Evolutionary conservation across 352 stramenopile genomes (phyloP).

Genomic region (Pythium vanterpoolii): DNA sequence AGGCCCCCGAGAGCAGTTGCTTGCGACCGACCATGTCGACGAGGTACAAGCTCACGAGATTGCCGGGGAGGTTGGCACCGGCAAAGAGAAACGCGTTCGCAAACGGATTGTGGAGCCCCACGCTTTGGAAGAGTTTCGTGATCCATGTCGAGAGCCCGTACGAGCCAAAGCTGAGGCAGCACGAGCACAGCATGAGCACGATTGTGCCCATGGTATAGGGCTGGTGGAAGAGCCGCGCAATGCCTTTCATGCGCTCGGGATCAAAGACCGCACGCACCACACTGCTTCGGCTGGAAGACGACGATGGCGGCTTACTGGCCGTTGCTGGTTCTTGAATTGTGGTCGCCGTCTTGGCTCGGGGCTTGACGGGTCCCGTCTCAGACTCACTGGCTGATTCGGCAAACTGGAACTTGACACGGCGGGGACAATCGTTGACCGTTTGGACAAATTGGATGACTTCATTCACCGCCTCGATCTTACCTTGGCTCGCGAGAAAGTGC

Average conservation of each 20-base stretch:
- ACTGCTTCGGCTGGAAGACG: conserved; percentile 40
- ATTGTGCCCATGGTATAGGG: conserved; percentile 44
- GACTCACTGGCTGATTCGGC: conserved; percentile 45
- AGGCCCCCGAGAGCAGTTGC: conserved; percentile 55
- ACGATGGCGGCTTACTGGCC: too few species aligned
- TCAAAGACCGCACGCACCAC: conserved; percentile 66
- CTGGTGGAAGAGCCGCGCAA: conserved; percentile 46
- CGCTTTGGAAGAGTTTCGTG: conserved; percentile 88
- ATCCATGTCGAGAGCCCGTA: conserved; percentile 95
- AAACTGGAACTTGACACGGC: conserved; percentile 69
- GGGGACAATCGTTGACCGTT: conserved; percentile 35
- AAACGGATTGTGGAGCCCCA: conserved; percentile 87
- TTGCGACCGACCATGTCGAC: conserved; percentile 73
- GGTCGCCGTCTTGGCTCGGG: background rate
- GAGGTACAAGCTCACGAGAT: conserved; percentile 78
- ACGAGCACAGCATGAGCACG: conserved; percentile 66
- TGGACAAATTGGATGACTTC: conserved; percentile 69
- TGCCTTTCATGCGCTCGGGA: conserved; percentile 45
- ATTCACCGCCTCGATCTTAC: conserved; percentile 46
- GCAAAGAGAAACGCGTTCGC: conserved; percentile 93
- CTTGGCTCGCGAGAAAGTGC: conserved; percentile 68
- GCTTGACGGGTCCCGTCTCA: conserved; percentile 12
- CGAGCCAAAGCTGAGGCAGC: conserved; percentile 84
- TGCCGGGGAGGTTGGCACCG: conserved; percentile 88
- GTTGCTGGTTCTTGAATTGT: background rate